Evolutionary conservation across 148 eudicot genomes (phyloP).

Genomic region (Chenopodium berlandieri): DNA sequence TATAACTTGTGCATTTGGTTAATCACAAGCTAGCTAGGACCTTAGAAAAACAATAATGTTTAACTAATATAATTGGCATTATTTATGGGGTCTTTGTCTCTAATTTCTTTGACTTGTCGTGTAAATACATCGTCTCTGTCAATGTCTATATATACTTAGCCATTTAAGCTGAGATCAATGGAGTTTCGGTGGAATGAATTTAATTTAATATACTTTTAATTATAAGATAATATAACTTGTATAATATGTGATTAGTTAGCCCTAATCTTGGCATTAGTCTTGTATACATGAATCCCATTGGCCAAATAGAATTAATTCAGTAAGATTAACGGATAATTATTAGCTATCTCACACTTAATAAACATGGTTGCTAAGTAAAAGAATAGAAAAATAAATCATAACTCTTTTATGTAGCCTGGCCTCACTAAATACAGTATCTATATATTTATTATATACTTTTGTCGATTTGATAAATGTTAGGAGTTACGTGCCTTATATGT

Average conservation of each 20-base stretch:
- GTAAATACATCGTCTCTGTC: constrained; percentile 1
- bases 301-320: too few relatives aligned
- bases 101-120: constrained; percentile 1
- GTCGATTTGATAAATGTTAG: too few relatives aligned
- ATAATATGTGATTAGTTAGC: neutral
- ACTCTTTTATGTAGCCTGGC: too few relatives aligned
- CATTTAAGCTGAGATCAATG: neutral
- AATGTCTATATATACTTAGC: neutral
- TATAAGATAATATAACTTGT: neutral
- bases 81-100: constrained; percentile 10
- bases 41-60: neutral
- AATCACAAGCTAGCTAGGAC: neutral
- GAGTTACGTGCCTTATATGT: too few relatives aligned
- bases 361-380: too few relatives aligned
- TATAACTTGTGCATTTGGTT: constrained; percentile 10
- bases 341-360: too few relatives aligned
- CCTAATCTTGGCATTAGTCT: neutral
- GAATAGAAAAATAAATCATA: too few relatives aligned
- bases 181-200: neutral
- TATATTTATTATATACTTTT: too few relatives aligned
- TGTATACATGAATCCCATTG: neutral
- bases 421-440: too few relatives aligned
- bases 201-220: neutral
- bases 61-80: neutral
- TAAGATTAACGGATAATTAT: too few relatives aligned